Conservation (phyloP, 306 rosid genomes). For the Cicer pinnatifidum region DNA sequence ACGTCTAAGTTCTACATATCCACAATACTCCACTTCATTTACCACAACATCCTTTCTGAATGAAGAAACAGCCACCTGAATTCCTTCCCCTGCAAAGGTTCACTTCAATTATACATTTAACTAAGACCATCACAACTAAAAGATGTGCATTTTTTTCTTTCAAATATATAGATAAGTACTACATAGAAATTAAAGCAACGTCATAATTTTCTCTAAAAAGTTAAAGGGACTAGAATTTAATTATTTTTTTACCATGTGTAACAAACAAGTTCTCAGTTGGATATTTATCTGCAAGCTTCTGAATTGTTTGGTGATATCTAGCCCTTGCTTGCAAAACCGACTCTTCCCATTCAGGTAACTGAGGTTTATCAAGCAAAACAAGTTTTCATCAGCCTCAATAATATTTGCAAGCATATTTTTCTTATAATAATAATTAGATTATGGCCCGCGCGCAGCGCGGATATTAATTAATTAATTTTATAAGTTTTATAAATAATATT, state of each 20-base stretch:
- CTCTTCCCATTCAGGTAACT: constrained; percentile 84
- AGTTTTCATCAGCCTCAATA: constrained; percentile 16
- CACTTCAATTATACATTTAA: background rate
- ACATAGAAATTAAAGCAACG: background rate
- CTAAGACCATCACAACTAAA: background rate
- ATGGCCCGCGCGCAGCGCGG: too few relatives aligned
- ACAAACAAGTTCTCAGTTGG: constrained; percentile 74
- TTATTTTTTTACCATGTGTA: constrained; percentile 70
- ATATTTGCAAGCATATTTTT: background rate
- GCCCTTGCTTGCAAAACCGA: constrained; percentile 47
- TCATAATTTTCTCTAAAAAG: background rate
- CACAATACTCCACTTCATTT: constrained; percentile 66
- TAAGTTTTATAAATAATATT: too few relatives aligned
- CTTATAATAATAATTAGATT: background rate
- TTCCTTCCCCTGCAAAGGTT: constrained; percentile 71
- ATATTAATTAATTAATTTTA: too few relatives aligned
- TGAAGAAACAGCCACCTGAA: constrained; percentile 59
- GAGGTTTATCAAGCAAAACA: constrained; percentile 33
- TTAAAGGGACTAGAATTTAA: background rate
- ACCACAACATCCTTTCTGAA: constrained; percentile 53
- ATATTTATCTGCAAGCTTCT: constrained; percentile 72
- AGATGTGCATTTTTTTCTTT: background rate
- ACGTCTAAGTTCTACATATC: constrained; percentile 66
- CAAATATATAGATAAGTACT: background rate
- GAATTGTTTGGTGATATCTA: constrained; percentile 62